phyloP scores from a whole-genome alignment of 139 green algal species.

The Auxenochlorella protothecoides region DNA sequence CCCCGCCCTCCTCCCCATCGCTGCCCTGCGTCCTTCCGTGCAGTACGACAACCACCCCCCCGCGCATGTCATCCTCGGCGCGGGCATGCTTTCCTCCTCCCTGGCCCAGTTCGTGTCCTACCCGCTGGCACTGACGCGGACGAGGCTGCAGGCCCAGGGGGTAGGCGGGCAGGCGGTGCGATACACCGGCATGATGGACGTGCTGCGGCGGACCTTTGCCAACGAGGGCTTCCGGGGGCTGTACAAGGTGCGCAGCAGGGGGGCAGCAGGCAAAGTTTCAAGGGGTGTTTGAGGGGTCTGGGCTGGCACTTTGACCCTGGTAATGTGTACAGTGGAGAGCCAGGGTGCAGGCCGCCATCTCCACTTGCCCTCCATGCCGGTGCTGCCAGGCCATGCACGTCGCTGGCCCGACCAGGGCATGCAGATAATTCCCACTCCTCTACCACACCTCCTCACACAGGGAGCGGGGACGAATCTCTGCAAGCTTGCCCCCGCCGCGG shows the following conservation, averaged over 20 bases:
- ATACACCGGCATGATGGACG: constrained; percentile 72
- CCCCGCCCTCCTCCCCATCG: not conserved
- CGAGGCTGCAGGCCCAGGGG: constrained; percentile 69
- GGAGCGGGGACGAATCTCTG: constrained; percentile 74
- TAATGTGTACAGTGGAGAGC: constrained; percentile 22
- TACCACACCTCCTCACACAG: not conserved
- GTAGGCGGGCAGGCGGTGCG: constrained; percentile 40
- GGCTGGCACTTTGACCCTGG: constrained; percentile 59
- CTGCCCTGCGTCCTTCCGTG: not conserved
- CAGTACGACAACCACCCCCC: constrained; percentile 53
- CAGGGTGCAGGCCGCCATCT: not conserved
- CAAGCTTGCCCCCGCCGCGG: constrained; percentile 79
- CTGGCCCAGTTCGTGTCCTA: constrained; percentile 78
- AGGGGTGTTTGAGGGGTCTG: constrained; percentile 3
- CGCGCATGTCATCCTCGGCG: constrained; percentile 58
- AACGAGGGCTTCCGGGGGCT: constrained; percentile 64
- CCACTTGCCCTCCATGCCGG: constrained; percentile 5
- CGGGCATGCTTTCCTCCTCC: constrained; percentile 67
- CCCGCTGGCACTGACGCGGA: constrained; percentile 72
- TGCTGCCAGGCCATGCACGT: too few relatives aligned
- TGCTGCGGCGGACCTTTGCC: constrained; percentile 50
- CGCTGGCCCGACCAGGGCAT: too few relatives aligned
- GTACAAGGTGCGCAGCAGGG: constrained; percentile 46
- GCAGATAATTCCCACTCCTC: too few relatives aligned
- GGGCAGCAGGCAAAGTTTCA: not conserved